Conservation (phyloP, 1,284 basidiomycete species). For the Trichosporon inkin region DNA sequence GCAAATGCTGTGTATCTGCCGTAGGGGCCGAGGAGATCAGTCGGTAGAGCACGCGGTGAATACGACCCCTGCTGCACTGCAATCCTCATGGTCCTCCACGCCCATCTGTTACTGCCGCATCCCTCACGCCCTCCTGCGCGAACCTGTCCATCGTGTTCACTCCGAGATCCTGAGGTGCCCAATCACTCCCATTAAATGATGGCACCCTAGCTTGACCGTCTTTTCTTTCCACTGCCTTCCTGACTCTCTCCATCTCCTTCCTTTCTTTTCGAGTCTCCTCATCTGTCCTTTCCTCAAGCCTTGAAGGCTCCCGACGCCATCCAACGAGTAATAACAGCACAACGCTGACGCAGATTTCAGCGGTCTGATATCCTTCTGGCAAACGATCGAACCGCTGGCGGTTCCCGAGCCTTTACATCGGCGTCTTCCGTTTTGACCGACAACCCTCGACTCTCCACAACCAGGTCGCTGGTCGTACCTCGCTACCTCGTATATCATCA, state of each 20-base stretch:
- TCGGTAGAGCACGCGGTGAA: not conserved
- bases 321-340: not conserved
- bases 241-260: not conserved
- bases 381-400: not conserved
- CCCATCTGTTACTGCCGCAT: not conserved
- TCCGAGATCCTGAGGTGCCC: not conserved
- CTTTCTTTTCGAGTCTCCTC: not conserved
- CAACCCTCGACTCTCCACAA: not conserved
- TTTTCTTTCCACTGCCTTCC: not conserved
- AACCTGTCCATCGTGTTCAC: not conserved
- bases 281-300: conserved; percentile 1
- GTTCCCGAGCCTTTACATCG: not conserved
- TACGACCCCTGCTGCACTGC: not conserved
- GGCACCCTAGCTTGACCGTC: not conserved
- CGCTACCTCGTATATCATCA: too few relatives aligned
- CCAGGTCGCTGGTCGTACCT: not conserved
- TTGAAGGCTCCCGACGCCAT: not conserved
- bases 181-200: not conserved
- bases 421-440: not conserved
- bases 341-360: conserved; percentile 3
- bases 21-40: conserved; percentile 1
- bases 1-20: not conserved
- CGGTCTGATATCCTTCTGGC: not conserved
- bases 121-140: not conserved
- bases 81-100: conserved; percentile 1